A percentile compares a stretch with the other conserved stretches of the same genome.
These are phyloP conservation scores for Eucalyptus fibrosa DNA, from an alignment of 345 rosid species.

Conservation along the genomic window DNA sequence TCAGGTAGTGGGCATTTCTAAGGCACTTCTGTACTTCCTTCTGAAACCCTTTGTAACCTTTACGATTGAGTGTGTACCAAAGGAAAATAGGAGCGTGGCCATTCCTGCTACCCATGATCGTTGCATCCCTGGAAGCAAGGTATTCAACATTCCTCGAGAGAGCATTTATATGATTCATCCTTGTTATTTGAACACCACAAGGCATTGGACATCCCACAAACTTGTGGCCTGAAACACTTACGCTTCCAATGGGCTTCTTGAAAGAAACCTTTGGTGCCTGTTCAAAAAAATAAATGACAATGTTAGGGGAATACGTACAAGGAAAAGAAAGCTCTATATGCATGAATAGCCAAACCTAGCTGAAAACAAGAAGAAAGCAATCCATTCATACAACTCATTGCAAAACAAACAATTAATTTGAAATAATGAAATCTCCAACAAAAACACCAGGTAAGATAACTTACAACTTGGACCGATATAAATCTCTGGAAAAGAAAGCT, in stretches of 20 bases:
- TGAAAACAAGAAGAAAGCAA: neutral
- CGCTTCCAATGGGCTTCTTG: conserved; percentile 93
- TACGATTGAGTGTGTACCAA: conserved; percentile 85
- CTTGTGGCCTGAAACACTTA: conserved; percentile 92
- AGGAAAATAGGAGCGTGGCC: conserved; percentile 97
- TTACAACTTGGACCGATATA: neutral
- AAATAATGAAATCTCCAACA: neutral
- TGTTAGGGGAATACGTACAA: neutral
- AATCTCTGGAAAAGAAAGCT: neutral
- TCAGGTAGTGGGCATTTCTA: conserved; percentile 82
- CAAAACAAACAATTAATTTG: neutral
- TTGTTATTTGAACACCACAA: conserved; percentile 89
- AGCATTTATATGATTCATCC: conserved; percentile 71
- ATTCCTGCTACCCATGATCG: conserved; percentile 98
- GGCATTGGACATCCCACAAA: conserved; percentile 99
- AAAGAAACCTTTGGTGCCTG: conserved; percentile 92
- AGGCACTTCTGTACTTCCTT: conserved; percentile 96
- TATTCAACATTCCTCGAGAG: conserved; percentile 86
- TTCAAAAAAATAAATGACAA: neutral
- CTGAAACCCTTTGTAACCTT: conserved; percentile 91
- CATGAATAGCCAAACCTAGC: neutral
- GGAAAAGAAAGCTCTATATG: neutral
- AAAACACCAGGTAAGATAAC: neutral
- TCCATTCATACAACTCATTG: neutral
- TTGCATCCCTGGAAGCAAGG: conserved; percentile 96